These are phyloP conservation scores for Suillus placidus DNA, from an alignment of 768 basidiomycete genomes.

Conservation along the genomic window DNA sequence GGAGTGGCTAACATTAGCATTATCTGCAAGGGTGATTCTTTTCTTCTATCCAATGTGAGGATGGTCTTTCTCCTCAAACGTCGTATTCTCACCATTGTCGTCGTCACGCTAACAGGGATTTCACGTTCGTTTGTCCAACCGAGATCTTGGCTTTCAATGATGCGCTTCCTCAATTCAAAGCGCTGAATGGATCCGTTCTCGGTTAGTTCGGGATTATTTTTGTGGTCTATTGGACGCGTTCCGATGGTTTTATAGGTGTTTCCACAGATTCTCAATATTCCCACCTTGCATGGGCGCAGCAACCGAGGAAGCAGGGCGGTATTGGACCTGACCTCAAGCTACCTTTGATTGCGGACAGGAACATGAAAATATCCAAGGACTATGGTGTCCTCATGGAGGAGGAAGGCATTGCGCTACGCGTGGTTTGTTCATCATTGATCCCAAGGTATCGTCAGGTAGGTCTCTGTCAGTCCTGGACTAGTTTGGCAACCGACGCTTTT, in stretches of 20 bases:
- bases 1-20: constrained; percentile 4
- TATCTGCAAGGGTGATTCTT: constrained; percentile 73
- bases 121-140: constrained; percentile 92
- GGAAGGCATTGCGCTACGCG: constrained; percentile 83
- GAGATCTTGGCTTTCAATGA: constrained; percentile 97
- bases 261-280: constrained; percentile 91
- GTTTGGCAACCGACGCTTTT: not conserved
- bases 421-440: constrained; percentile 88
- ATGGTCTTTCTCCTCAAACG: constrained; percentile 1
- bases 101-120: constrained; percentile 55
- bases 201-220: constrained; percentile 45
- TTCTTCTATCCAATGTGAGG: constrained; percentile 93
- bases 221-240: not conserved
- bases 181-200: constrained; percentile 74
- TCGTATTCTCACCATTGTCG: not conserved
- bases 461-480: not conserved
- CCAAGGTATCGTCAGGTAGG: constrained; percentile 71
- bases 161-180: constrained; percentile 73
- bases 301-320: constrained; percentile 83
- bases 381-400: constrained; percentile 91
- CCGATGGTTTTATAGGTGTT: constrained; percentile 47
- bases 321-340: constrained; percentile 88
- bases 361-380: constrained; percentile 77
- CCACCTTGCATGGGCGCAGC: constrained; percentile 85
- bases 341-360: constrained; percentile 79